Evolutionary conservation across 768 basidiomycete genomes (phyloP).

Genomic region (Pisolithus orientalis): DNA sequence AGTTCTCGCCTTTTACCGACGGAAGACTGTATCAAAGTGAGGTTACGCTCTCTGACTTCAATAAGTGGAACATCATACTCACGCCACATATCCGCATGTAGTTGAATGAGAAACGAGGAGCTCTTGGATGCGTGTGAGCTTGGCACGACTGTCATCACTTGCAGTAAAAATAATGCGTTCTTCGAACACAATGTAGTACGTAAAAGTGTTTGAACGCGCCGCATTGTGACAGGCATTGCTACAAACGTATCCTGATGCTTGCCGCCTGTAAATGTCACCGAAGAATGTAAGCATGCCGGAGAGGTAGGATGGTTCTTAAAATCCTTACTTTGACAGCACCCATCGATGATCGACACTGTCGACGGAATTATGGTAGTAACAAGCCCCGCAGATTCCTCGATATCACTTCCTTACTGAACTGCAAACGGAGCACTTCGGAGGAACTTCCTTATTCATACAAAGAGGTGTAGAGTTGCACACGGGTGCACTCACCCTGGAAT

Average conservation of each 20-base stretch:
- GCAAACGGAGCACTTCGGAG: no score
- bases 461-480: no score
- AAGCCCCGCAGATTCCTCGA: slow-evolving; percentile 42
- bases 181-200: no score
- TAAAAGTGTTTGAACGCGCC: no score
- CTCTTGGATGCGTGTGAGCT: slow-evolving; percentile 78
- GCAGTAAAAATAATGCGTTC: slow-evolving; percentile 4
- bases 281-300: slow-evolving; percentile 3
- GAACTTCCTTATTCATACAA: no score
- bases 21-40: slow-evolving; percentile 43
- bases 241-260: slow-evolving; percentile 54
- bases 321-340: slow-evolving; percentile 17
- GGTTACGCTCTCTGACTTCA: neutral
- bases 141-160: slow-evolving; percentile 70
- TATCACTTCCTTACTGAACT: slow-evolving; percentile 42
- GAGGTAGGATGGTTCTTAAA: neutral
- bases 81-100: slow-evolving; percentile 71
- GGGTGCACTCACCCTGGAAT: neutral
- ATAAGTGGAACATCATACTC: slow-evolving; percentile 32
- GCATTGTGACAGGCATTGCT: slow-evolving; percentile 47
- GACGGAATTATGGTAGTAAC: slow-evolving; percentile 42
- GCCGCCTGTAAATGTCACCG: slow-evolving; percentile 52
- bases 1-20: slow-evolving; percentile 88
- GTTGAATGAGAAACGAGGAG: slow-evolving; percentile 81
- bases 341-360: slow-evolving; percentile 41